These are phyloP conservation scores for sorghum (Sorghum bicolor) DNA, from an alignment of 176 grass and related monocot genomes.

Conservation along the genomic window Sorghum_bicolor_NCBIv3 NC_012870.2:78574501-78575000, in stretches of 20 bases:
- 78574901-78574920: constrained; percentile 99
- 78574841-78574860: constrained; percentile 75
- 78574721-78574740: neutral
- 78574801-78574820: constrained; percentile 26
- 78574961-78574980: constrained; percentile 24
- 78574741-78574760: constrained; percentile 1
- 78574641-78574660: neutral
- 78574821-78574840: constrained; percentile 83
- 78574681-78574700: constrained; percentile 1
- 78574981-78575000: neutral
- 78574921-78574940: constrained; percentile 98
- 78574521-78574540: neutral
- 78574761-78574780: neutral
- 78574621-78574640: neutral
- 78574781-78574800: neutral
- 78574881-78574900: constrained; percentile 97
- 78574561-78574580: neutral
- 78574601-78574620: neutral
- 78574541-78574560: neutral
- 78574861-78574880: constrained; percentile 88
- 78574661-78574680: neutral
- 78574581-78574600: neutral
- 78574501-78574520: neutral
- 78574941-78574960: constrained; percentile 16
- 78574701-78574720: neutral